Evolutionary conservation across 2,329 filamentous ascomycete species (phyloP), one percentile per base, ranked within the genome.

Genomic region (Aspergillus tanneri): DNA sequence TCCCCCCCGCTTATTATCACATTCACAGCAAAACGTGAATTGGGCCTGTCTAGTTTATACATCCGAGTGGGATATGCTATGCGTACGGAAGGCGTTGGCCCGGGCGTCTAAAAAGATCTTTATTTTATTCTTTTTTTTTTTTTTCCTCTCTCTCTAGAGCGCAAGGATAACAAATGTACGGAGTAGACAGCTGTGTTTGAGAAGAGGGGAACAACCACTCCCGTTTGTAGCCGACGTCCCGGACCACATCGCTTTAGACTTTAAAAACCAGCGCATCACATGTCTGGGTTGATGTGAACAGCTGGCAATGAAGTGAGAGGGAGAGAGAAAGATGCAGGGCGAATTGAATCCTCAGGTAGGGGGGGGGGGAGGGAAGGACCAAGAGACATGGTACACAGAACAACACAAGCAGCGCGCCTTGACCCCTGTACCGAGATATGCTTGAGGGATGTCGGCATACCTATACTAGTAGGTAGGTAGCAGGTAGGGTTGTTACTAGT

Each of bases 331-430:
- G 27, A 30, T 4, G 14, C 11, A 34, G n/a, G 19, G 30, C 9
- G 14, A 19, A 14, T 16, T 18, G 30, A 34, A 34, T n/a, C n/a
- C n/a, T n/a, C n/a, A 7, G 30, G 30, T 14, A 16, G 30, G 30
- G 30, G 30, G 19, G 11, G 6, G 19, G 14, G 14, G 30, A 10
- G 30, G 16, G 30, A 18, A 25, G n/a, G 28, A 11, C 6, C 24
- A 25, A 11, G 24, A 6, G 6, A 25, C 24, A 25, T 6, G 24
- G 24, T 6, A 25, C 24, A 32, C 28, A 18, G 14, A 16, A 32
- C 3, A 5, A 37, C 27, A 36, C n/a, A n/a, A n/a, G n/a, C n/a
- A 47, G 23, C 23, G 18, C 45, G 45, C 45, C 39, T 28, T 38
- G 39, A 32, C 32, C 27, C 24, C 43, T 32, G 32, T 6, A 14